Evolutionary conservation across 106 monocot genomes (phyloP).

Genomic region (Acorus calamus): DNA sequence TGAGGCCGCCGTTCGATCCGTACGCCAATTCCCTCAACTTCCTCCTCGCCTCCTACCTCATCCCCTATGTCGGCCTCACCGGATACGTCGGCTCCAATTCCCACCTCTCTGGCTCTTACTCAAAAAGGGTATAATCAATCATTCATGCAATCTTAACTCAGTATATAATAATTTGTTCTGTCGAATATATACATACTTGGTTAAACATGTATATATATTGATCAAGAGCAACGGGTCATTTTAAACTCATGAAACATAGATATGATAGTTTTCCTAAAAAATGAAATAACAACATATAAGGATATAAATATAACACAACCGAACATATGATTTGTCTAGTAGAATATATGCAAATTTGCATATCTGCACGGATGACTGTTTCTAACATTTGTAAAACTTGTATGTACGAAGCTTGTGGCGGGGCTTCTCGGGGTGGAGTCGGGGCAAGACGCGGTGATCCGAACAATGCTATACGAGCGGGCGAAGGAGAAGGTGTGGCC

Average conservation of each 20-base stretch:
- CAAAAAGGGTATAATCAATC: slow-evolving; percentile 33
- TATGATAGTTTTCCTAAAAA: too few species aligned
- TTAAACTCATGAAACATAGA: too few species aligned
- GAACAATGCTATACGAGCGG: slow-evolving; percentile 33
- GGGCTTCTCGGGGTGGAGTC: slow-evolving; percentile 67
- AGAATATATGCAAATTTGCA: too few species aligned
- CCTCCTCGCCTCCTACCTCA: slow-evolving; percentile 44
- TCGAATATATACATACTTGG: too few species aligned
- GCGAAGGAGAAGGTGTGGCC: slow-evolving; percentile 24
- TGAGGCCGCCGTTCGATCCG: slow-evolving; percentile 57
- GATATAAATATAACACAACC: too few species aligned
- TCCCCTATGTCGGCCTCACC: slow-evolving; percentile 55
- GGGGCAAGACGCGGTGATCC: slow-evolving; percentile 66
- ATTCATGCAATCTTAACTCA: not conserved
- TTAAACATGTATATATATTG: too few species aligned
- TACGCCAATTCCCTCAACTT: slow-evolving; percentile 41
- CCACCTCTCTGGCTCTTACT: slow-evolving; percentile 8
- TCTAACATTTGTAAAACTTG: too few species aligned
- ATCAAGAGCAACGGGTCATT: too few species aligned
- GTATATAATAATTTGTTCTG: too few species aligned
- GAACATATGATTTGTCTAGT: too few species aligned
- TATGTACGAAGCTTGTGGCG: slow-evolving; percentile 33
- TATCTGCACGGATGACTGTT: too few species aligned
- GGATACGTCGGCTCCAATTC: slow-evolving; percentile 55
- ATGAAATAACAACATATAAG: too few species aligned